Percentiles rank a stretch among this genome's conserved stretches.
Conservation (phyloP, 257 asterid species). For the Solanum tarapatanum region DNA sequence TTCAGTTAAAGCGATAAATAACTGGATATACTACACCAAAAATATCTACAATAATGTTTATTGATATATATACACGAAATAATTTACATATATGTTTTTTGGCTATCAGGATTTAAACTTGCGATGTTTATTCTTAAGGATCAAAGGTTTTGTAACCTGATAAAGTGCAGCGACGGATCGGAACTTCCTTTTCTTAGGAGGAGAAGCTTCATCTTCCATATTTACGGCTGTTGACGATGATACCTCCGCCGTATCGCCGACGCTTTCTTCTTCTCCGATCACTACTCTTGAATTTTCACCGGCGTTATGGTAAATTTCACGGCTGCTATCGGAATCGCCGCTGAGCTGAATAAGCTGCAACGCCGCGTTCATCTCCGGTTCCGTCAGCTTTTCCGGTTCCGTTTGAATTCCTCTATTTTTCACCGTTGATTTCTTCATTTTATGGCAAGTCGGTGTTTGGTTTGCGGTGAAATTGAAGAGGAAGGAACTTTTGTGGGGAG, state of each 20-base stretch:
- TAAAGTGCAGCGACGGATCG: slow-evolving; percentile 44
- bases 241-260: slow-evolving; percentile 33
- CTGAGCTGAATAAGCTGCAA: slow-evolving; percentile 64
- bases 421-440: slow-evolving; percentile 19
- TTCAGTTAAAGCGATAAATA: neutral
- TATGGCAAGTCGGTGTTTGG: neutral
- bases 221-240: slow-evolving; percentile 4
- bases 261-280: slow-evolving; percentile 26
- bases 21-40: neutral
- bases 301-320: neutral
- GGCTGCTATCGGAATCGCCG: slow-evolving; percentile 21
- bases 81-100: neutral
- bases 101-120: neutral
- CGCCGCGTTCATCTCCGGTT: slow-evolving; percentile 60
- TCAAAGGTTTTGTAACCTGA: slow-evolving; percentile 18
- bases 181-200: slow-evolving; percentile 21
- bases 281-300: neutral
- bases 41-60: neutral
- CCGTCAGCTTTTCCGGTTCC: slow-evolving; percentile 20
- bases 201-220: slow-evolving; percentile 10
- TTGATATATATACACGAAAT: neutral
- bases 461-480: neutral
- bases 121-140: slow-evolving; percentile 11
- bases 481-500: neutral
- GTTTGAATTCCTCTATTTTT: slow-evolving; percentile 11